Evolutionary conservation across 116 monocot genomes (phyloP), one percentile per base, ranked within the genome.

Genomic region (Posidonia oceanica): DNA sequence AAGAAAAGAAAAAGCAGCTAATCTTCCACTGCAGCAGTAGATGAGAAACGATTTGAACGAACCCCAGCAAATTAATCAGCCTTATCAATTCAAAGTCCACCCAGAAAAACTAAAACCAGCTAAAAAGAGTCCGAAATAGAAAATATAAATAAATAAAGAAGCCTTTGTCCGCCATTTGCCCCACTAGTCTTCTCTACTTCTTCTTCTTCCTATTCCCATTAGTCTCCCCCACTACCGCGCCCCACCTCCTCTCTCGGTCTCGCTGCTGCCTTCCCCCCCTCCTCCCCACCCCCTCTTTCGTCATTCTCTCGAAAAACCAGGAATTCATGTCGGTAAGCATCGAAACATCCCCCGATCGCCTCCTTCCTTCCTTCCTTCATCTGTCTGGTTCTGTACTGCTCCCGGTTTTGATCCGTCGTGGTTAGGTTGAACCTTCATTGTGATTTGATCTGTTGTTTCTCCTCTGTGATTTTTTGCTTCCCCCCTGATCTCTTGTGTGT

Each of bases 251-350:
- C 48, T 7, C 48, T 12, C 48, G 48, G 5, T 48, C 48, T 48
- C 3, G 48, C 48, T 2, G 44, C n/a, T 29, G 1, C 29, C 29
- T 29, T 29, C 29, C 29, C 65, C 39, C 39, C 40, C 36, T n/a
- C 64, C 36, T n/a, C 63, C 0, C 12, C 66, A 8, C 12, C 48
- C 5, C 20, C 13, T 4, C 51, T 67, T 52, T 41, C 67, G 20
- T 22, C 48, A 2, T 68, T 16, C 48, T 13, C 52, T 54, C 36
- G 68, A 52, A 66, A 52, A 48, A 2, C 48, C 29, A 29, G 48
- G 23, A 54, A 68, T 68, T 68, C 36, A 68, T 68, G 68, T 36
- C 68, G 68, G 68, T 68, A 29, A 15, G 53, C 48, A 21, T 48
- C n/a, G 17, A 48, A 39, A 5, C 16, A 2, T n/a, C 20, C 12